Conservation (phyloP, 1,284 basidiomycete genomes). For the Ceratobasidium sp. region DNA sequence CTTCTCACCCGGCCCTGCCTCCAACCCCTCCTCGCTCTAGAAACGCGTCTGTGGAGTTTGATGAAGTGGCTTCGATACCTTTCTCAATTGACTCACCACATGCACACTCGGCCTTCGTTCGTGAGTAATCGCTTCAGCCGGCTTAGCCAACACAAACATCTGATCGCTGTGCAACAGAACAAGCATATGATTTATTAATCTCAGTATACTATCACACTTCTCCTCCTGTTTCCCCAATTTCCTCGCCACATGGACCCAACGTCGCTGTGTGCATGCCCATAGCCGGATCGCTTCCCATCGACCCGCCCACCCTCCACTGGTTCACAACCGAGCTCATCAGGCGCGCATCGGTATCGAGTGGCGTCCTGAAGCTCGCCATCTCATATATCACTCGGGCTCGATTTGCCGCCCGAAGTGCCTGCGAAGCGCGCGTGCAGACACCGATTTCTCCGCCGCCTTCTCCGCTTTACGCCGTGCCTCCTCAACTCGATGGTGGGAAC, state of each 20-base stretch:
- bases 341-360: conserved; percentile 11
- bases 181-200: conserved; percentile 34
- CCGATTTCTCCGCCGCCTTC: conserved; percentile 34
- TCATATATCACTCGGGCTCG: conserved; percentile 35
- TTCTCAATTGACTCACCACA: conserved; percentile 31
- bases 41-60: conserved; percentile 20
- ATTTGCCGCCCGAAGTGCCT: conserved; percentile 11
- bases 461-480: conserved; percentile 13
- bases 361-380: conserved; percentile 15
- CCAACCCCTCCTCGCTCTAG: conserved; percentile 21
- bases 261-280: conserved; percentile 15
- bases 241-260: neutral
- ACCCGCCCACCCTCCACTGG: conserved; percentile 24
- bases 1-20: conserved; percentile 16
- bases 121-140: conserved; percentile 5
- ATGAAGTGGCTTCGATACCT: conserved; percentile 11
- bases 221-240: neutral
- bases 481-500: conserved; percentile 3
- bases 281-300: conserved; percentile 17
- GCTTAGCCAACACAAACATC: neutral
- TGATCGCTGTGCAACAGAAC: conserved; percentile 16
- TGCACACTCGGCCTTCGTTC: conserved; percentile 7
- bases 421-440: conserved; percentile 22
- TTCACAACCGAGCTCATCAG: conserved; percentile 29
- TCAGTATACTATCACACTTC: conserved; percentile 16